Base-by-base conservation (phyloP, 2,329 filamentous ascomycete species). In the Calonectria naviculata region DNA sequence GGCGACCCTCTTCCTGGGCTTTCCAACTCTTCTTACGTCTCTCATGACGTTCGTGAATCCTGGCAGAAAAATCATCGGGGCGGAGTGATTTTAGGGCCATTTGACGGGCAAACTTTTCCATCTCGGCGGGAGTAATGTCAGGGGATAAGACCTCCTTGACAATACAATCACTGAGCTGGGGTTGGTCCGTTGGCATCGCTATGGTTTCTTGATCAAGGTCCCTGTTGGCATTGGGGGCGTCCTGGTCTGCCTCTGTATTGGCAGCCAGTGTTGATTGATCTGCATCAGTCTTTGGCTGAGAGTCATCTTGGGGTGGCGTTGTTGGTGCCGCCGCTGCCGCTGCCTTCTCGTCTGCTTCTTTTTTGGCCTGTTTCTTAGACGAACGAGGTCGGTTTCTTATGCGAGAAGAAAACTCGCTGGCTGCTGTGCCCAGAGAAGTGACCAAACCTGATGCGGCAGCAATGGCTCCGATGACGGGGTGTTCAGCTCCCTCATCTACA, bases 361-460 rank as follows among this genome's bases (percentile, higher is more conserved):
- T 54, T n/a, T 62, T 65, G 15, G 38, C 34, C 26, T n/a, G n/a
- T n/a, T 38, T n/a, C 26, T 68, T 64, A 5, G 60, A 47, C 7
- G 42, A 26, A 5, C 49, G 67, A 12, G 61, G 68, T 2, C 29
- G 54, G 44, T 71, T 65, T 19, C 67, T 75, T n/a, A 77, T 47
- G 5, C 76, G 71, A 9, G 49, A 26, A 15, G 73, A 68, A 47
- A 74, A 77, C 34, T 72, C 74, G n/a, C 73, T 64, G 9, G 71
- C 73, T 21, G 76, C 75, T 1, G 74, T 78, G 31, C 72, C 76
- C 13, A 95, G 87, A 49, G 90, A 90, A 1, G 90, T 89, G 63
- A 93, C 87, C 1, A 92, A 93, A 90, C 42, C 71, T 4, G 94
- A 84, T 4, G 94, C 83, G 0, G 93, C 92, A 38, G 89, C 90